These are phyloP conservation scores for Fraxinus xanthoxyloides DNA, from an alignment of 305 asterid species.

Conservation along the genomic window DNA sequence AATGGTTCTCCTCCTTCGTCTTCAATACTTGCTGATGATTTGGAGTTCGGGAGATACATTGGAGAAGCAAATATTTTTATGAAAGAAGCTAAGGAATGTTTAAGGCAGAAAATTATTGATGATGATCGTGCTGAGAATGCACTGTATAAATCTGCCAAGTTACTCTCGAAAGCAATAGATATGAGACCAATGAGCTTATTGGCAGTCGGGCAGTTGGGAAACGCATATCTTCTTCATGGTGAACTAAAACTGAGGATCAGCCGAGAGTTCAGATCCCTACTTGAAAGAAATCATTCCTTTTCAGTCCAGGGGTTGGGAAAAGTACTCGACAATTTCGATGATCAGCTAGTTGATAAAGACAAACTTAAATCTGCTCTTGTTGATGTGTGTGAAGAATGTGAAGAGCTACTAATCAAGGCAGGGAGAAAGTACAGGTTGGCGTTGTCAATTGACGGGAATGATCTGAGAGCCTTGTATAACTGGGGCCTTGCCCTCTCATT, in stretches of 20 bases:
- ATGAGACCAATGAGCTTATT: conserved; percentile 85
- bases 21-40: conserved; percentile 30
- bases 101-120: conserved; percentile 19
- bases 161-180: conserved; percentile 69
- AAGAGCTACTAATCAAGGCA: conserved; percentile 74
- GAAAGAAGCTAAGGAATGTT: conserved; percentile 37
- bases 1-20: conserved; percentile 17
- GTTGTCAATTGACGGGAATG: conserved; percentile 84
- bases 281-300: conserved; percentile 37
- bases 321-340: conserved; percentile 28
- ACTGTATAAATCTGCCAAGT: conserved; percentile 44
- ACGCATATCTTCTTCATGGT: conserved; percentile 88
- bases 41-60: conserved; percentile 37
- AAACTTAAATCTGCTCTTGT: conserved; percentile 54
- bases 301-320: conserved; percentile 31
- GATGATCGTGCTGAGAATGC: conserved; percentile 35
- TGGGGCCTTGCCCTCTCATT: conserved; percentile 93
- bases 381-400: conserved; percentile 75
- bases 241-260: conserved; percentile 70
- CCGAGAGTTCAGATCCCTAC: conserved; percentile 63
- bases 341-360: conserved; percentile 36
- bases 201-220: conserved; percentile 85
- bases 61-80: conserved; percentile 38
- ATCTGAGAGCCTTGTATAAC: conserved; percentile 79
- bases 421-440: conserved; percentile 80